phyloP scores from a whole-genome alignment of 2,329 filamentous ascomycete genomes.

The Aspergillus transmontanensis region DNA sequence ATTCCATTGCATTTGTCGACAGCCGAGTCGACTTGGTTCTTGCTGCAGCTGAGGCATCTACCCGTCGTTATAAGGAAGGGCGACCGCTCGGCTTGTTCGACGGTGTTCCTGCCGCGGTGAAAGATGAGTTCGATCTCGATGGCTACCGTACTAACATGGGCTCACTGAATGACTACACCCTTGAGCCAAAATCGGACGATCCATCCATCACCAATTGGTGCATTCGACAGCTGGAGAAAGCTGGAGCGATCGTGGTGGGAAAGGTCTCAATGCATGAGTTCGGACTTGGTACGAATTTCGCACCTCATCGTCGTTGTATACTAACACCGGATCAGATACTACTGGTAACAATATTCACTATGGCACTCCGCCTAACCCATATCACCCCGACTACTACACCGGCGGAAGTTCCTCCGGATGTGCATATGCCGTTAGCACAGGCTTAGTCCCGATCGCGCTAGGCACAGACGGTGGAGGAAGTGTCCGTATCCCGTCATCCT shows the following conservation, averaged over 20 bases:
- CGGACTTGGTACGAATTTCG: conserved; percentile 54
- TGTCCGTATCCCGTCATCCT: conserved; percentile 67
- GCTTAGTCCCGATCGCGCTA: conserved; percentile 52
- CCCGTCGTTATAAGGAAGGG: conserved; percentile 65
- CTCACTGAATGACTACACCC: conserved; percentile 56
- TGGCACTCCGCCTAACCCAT: conserved; percentile 72
- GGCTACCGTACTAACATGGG: conserved; percentile 67
- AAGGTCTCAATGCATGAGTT: conserved; percentile 75
- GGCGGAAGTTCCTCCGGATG: conserved; percentile 74
- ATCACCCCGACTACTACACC: conserved; percentile 71
- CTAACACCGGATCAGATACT: conserved; percentile 48
- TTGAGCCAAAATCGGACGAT: conserved; percentile 36
- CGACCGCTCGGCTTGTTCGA: conserved; percentile 68
- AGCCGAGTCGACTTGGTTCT: conserved; percentile 61
- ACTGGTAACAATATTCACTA: conserved; percentile 72
- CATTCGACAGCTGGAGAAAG: conserved; percentile 64
- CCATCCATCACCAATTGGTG: conserved; percentile 62
- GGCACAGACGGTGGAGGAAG: conserved; percentile 72
- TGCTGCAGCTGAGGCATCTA: conserved; percentile 67
- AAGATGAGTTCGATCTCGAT: conserved; percentile 70
- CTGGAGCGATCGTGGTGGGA: conserved; percentile 70
- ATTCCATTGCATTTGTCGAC: conserved; percentile 68
- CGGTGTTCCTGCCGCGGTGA: conserved; percentile 75
- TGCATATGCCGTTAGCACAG: conserved; percentile 65
- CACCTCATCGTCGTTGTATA: neutral